phyloP scores from a whole-genome alignment of 257 asterid genomes.

The Lavandula angustifolia region DNA sequence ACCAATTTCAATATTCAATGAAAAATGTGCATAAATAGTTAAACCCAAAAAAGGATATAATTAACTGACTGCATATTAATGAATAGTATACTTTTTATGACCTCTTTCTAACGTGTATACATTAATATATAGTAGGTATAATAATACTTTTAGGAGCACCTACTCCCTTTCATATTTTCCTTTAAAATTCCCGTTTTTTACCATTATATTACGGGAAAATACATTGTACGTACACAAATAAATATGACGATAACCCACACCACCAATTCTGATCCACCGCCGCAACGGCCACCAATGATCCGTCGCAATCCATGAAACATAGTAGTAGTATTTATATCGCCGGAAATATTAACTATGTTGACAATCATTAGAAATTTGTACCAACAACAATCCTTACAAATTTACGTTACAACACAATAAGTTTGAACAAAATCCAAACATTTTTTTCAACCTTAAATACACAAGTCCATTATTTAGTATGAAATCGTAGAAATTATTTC shows the following conservation, averaged over 20 bases:
- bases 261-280: background rate
- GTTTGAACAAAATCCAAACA: constrained; percentile 2
- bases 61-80: background rate
- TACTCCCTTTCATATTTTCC: background rate
- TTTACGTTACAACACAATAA: background rate
- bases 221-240: no score
- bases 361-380: background rate
- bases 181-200: background rate
- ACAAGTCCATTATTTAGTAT: constrained; percentile 23
- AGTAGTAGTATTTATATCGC: background rate
- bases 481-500: constrained; percentile 16
- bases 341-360: constrained; percentile 12
- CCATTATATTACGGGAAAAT: no score
- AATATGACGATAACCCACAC: background rate
- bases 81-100: background rate
- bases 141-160: background rate
- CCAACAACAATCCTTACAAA: background rate
- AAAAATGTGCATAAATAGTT: no score
- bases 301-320: background rate
- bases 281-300: background rate
- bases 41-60: background rate
- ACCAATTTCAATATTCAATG: no score
- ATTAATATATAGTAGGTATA: no score
- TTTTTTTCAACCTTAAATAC: constrained; percentile 26
- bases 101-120: no score